Conservation (phyloP, 306 rosid genomes). For the Rosa multiflora region DNA sequence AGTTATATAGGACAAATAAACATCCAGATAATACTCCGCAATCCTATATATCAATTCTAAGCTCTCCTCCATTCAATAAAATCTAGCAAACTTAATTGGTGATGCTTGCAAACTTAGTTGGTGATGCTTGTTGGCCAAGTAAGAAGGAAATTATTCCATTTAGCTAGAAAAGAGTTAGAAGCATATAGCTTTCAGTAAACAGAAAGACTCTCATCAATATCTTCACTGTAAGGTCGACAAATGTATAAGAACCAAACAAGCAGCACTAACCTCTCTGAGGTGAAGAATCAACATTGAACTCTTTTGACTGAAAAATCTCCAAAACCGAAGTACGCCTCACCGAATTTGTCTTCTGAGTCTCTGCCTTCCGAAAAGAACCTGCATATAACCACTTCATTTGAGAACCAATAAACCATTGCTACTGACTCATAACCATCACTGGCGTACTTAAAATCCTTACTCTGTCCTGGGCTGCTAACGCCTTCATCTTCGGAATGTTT, state of each 20-base stretch:
- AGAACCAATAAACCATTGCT: slow-evolving; percentile 15
- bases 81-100: background rate
- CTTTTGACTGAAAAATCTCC: slow-evolving; percentile 32
- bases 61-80: background rate
- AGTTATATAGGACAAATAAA: background rate
- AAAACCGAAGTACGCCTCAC: slow-evolving; percentile 5
- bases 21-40: background rate
- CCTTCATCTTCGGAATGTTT: slow-evolving; percentile 29
- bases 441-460: slow-evolving; percentile 29
- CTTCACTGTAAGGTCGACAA: background rate
- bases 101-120: background rate
- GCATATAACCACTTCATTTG: slow-evolving; percentile 18
- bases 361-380: slow-evolving; percentile 29
- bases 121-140: background rate
- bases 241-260: slow-evolving; percentile 9
- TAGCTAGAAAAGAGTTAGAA: background rate
- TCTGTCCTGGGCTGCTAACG: slow-evolving; percentile 23
- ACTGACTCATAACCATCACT: slow-evolving; percentile 21
- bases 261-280: slow-evolving; percentile 47
- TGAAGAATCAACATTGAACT: slow-evolving; percentile 38
- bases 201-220: background rate
- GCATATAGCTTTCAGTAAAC: background rate
- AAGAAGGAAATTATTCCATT: background rate
- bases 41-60: background rate
- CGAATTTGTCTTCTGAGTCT: slow-evolving; percentile 23